Base-by-base conservation (phyloP, 257 asterid genomes). In the Osmanthus fragrans region DNA sequence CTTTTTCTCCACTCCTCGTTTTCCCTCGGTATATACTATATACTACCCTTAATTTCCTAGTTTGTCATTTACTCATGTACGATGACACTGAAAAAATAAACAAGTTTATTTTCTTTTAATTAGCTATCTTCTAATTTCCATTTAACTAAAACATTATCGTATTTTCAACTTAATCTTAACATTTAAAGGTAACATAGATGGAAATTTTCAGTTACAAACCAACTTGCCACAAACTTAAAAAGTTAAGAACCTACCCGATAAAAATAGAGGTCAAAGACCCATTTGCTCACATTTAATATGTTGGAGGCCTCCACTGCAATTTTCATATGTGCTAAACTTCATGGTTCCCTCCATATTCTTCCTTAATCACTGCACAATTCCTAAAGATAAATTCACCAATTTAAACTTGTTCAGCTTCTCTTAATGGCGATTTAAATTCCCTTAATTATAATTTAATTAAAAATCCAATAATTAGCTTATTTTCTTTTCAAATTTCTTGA, bases 391-490 rank as follows among this genome's bases (percentile, higher is more conserved):
- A 49, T 49, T 49, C 67, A 23, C 67, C 32, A 60, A 18, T 60
- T 60, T 60, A 60, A 80, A 70, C 76, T 71, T 58, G 79, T 6
- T n/a, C 36, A 58, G 70, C 27, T 58, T 42, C 77, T 60, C 13
- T 18, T n/a, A 45, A 77, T 63, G 69, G 18, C 36, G 36, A 63
- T 63, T 63, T 18, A 15, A 27, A 63, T 63, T 25, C 69, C 34
- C 3, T 36, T 23, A 56, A 45, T 30, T 39, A 16, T 56, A 8
- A 3, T 63, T 63, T 63, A 25, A 27, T 9, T 25, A 27, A 63
- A 63, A 63, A 63, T 18, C 82, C 66, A 27, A 12, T 23, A 25
- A 63, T 27, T 25, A 23, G 69, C 69, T 27, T 4, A 4, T 63
- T 63, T 27, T 25, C 18, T 60, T 76, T 73, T 39, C 32, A 2